Evolutionary conservation across 2,329 filamentous ascomycete genomes (phyloP).

Genomic region (Colletotrichum nymphaeae): DNA sequence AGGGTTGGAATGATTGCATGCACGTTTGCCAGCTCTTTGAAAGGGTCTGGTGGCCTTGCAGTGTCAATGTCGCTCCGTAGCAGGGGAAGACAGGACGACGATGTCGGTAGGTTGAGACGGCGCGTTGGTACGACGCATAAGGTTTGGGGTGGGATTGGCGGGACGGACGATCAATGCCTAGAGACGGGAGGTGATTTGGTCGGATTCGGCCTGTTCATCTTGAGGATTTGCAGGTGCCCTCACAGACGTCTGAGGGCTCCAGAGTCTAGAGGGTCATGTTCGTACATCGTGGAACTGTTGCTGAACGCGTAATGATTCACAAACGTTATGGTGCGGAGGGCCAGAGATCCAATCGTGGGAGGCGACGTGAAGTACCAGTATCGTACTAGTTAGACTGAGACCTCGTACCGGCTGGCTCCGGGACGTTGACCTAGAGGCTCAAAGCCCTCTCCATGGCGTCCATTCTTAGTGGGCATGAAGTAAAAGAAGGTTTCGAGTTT

Average conservation of each 20-base stretch:
- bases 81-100: background rate
- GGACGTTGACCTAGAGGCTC: background rate
- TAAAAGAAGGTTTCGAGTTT: background rate
- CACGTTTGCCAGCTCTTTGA: conserved; percentile 11
- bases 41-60: background rate
- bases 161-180: conserved; percentile 27
- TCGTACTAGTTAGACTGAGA: background rate
- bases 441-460: background rate
- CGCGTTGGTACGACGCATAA: conserved; percentile 6
- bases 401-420: background rate
- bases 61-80: background rate
- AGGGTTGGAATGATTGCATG: background rate
- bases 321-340: background rate
- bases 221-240: background rate
- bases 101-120: background rate
- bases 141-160: conserved; percentile 24
- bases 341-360: background rate
- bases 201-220: conserved; percentile 18
- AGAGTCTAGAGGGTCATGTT: background rate
- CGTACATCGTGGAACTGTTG: background rate
- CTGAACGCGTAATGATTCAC: conserved; percentile 4
- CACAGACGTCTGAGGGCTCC: background rate
- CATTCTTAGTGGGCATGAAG: background rate
- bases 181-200: conserved; percentile 5
- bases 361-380: background rate